Evolutionary conservation across 345 rosid genomes (phyloP).

Genomic region (Brassica incana): DNA sequence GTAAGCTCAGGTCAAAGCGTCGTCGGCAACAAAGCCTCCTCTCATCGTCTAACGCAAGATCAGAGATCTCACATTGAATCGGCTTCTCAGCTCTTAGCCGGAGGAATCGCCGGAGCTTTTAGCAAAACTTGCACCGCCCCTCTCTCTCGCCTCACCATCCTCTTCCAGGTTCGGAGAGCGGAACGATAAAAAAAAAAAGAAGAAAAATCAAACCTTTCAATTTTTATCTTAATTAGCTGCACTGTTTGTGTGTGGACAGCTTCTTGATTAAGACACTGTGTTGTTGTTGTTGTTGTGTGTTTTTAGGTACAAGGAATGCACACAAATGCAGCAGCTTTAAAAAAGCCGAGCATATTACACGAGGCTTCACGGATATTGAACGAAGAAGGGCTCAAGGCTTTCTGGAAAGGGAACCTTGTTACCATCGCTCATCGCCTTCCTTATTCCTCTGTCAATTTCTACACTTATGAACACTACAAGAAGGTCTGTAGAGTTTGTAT

Average conservation of each 20-base stretch:
- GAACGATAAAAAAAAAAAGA: too few relatives aligned
- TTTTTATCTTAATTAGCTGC: too few relatives aligned
- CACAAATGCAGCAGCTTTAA: conserved; percentile 58
- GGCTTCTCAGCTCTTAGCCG: conserved; percentile 78
- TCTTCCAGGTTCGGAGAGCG: conserved; percentile 61
- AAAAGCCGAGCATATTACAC: conserved; percentile 71
- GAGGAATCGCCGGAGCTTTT: conserved; percentile 93
- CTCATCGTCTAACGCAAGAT: conserved; percentile 50
- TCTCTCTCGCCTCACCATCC: conserved; percentile 90
- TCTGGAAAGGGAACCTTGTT: conserved; percentile 96
- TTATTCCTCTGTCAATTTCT: conserved; percentile 88
- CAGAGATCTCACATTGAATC: conserved; percentile 73
- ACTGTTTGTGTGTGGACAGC: background rate
- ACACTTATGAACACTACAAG: conserved; percentile 83
- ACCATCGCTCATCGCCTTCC: conserved; percentile 94
- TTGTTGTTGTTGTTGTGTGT: background rate
- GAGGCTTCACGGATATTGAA: conserved; percentile 77
- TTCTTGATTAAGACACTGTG: conserved; percentile 4
- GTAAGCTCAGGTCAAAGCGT: conserved; percentile 64
- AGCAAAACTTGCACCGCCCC: conserved; percentile 99
- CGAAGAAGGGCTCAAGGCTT: conserved; percentile 92
- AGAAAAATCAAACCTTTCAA: too few relatives aligned
- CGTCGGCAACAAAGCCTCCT: conserved; percentile 46
- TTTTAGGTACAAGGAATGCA: conserved; percentile 96
- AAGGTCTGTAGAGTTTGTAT: conserved; percentile 40